Evolutionary conservation across 2,329 filamentous ascomycete genomes (phyloP).

Genomic region (Nothopassalora personata): DNA sequence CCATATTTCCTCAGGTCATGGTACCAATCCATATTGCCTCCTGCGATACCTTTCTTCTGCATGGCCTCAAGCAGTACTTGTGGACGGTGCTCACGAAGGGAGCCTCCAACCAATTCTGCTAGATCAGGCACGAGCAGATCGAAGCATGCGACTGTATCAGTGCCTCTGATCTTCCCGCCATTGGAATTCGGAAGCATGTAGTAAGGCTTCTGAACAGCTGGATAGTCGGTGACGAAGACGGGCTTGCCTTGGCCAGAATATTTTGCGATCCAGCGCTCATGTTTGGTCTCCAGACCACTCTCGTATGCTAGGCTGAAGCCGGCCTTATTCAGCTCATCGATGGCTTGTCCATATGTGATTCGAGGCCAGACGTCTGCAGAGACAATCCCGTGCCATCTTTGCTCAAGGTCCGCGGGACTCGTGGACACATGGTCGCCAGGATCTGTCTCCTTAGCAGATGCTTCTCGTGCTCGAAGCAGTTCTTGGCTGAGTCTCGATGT

Average conservation of each 20-base stretch:
- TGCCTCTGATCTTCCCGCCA: slow-evolving; percentile 11
- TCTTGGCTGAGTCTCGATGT: slow-evolving; percentile 51
- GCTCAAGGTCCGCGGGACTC: slow-evolving; percentile 50
- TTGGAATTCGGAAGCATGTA: slow-evolving; percentile 64
- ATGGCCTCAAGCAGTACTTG: slow-evolving; percentile 64
- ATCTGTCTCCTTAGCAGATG: slow-evolving; percentile 32
- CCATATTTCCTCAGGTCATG: slow-evolving; percentile 82
- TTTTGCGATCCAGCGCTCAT: slow-evolving; percentile 81
- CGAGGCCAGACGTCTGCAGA: slow-evolving; percentile 70
- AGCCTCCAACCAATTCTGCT: slow-evolving; percentile 82
- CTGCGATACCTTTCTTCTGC: slow-evolving; percentile 58
- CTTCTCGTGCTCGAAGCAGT: slow-evolving; percentile 41
- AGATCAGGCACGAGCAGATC: slow-evolving; percentile 81
- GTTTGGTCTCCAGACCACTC: slow-evolving; percentile 76
- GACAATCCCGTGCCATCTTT: slow-evolving; percentile 66
- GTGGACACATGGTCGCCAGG: slow-evolving; percentile 29
- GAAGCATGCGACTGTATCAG: slow-evolving; percentile 76
- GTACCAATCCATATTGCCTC: slow-evolving; percentile 66
- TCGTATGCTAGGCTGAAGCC: slow-evolving; percentile 53
- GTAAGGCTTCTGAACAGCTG: slow-evolving; percentile 83
- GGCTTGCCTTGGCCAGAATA: slow-evolving; percentile 60
- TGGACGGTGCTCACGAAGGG: slow-evolving; percentile 78
- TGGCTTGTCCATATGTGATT: slow-evolving; percentile 75
- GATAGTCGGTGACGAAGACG: slow-evolving; percentile 90
- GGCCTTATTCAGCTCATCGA: slow-evolving; percentile 58